These are phyloP conservation scores for Backusella circina DNA, from an alignment of 192 early-diverging fungal genomes.

Conservation along the genomic window DNA sequence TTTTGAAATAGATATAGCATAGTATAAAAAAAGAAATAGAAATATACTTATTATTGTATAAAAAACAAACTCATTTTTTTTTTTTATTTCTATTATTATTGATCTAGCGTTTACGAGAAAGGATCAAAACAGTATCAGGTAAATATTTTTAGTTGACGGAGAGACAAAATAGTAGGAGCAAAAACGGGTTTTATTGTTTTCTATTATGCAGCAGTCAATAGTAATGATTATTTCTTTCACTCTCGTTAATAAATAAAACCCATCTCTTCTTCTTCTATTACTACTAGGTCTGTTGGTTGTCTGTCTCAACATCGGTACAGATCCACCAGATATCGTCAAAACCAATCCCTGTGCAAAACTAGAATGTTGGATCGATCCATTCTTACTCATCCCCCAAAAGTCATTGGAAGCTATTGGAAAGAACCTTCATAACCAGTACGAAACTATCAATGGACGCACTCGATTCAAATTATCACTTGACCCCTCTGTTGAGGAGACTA, in stretches of 20 bases:
- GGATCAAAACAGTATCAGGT: slow-evolving; percentile 75
- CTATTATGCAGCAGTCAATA: background rate
- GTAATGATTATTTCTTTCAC: too few species aligned
- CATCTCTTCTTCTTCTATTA: too few species aligned
- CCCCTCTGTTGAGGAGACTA: slow-evolving; percentile 90
- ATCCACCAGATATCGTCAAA: slow-evolving; percentile 90
- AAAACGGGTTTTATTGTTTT: background rate
- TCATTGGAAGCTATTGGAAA: slow-evolving; percentile 87
- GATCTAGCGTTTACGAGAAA: slow-evolving; percentile 44
- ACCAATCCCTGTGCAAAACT: slow-evolving; percentile 85
- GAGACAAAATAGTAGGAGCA: background rate
- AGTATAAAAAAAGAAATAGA: background rate
- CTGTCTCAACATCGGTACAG: slow-evolving; percentile 94
- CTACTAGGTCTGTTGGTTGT: slow-evolving; percentile 75
- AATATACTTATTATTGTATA: background rate
- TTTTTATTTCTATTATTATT: background rate
- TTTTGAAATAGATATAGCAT: background rate
- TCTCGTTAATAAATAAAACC: too few species aligned
- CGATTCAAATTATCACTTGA: slow-evolving; percentile 83
- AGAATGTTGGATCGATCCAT: slow-evolving; percentile 96
- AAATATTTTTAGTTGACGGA: background rate
- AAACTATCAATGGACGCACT: slow-evolving; percentile 81
- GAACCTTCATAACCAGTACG: slow-evolving; percentile 91
- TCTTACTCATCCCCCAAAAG: slow-evolving; percentile 67
- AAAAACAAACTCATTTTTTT: background rate